Percentiles rank a stretch among this genome's conserved stretches.
Evolutionary conservation across 805 yeast genomes (phyloP).

Genomic region (Kodamaea fukazawae): DNA sequence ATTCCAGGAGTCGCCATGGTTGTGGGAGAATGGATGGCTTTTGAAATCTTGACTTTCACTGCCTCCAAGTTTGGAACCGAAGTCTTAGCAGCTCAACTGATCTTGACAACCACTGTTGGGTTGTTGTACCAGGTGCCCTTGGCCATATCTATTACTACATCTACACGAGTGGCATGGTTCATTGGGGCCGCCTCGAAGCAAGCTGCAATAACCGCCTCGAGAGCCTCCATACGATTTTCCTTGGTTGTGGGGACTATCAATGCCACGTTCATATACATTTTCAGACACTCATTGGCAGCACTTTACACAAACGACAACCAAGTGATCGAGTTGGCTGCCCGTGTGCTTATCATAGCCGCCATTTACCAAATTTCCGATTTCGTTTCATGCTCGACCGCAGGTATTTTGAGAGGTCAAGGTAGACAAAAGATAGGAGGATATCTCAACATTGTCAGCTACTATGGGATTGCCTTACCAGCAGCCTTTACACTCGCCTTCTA

Average conservation of each 20-base stretch:
- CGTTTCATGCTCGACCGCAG: constrained; percentile 48
- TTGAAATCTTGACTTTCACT: constrained; percentile 67
- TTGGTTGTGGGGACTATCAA: constrained; percentile 34
- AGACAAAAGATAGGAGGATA: constrained; percentile 55
- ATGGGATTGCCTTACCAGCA: constrained; percentile 48
- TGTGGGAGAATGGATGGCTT: constrained; percentile 75
- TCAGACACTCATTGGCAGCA: constrained; percentile 37
- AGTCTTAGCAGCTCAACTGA: constrained; percentile 70
- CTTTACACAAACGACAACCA: constrained; percentile 40
- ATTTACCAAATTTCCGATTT: constrained; percentile 53
- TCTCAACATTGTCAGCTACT: constrained; percentile 47
- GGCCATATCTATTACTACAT: constrained; percentile 70
- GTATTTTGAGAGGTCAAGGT: constrained; percentile 58
- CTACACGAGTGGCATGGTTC: constrained; percentile 74
- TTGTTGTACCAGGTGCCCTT: constrained; percentile 72
- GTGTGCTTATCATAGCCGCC: constrained; percentile 46
- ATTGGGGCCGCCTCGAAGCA: constrained; percentile 60
- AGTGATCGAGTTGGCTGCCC: constrained; percentile 37
- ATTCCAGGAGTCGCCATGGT: constrained; percentile 77
- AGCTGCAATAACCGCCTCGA: constrained; percentile 35
- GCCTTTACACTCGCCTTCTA: constrained; percentile 45
- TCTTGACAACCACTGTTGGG: constrained; percentile 65
- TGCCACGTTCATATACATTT: constrained; percentile 35
- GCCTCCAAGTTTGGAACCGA: constrained; percentile 68
- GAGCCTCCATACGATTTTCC: constrained; percentile 35